phyloP scores from a whole-genome alignment of 2,329 filamentous ascomycete species.

The Fusarium sp. region DNA sequence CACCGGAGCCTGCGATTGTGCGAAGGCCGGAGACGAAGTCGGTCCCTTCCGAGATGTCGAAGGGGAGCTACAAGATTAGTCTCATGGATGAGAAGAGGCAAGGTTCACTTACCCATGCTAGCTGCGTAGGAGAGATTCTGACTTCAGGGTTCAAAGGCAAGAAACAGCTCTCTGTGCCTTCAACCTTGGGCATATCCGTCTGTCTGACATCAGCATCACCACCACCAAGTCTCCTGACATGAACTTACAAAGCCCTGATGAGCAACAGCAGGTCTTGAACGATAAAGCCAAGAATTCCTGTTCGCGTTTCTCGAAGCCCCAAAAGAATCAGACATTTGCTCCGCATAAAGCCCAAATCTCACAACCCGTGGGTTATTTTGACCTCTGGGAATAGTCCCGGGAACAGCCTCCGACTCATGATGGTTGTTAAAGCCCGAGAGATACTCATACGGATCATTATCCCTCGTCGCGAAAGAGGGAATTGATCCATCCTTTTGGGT shows the following conservation, averaged over 20 bases:
- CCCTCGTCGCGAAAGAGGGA: conserved; percentile 62
- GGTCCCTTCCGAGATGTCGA: conserved; percentile 55
- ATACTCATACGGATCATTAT: conserved; percentile 62
- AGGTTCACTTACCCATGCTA: conserved; percentile 38
- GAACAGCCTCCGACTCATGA: conserved; percentile 57
- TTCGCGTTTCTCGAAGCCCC: conserved; percentile 48
- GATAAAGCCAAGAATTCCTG: conserved; percentile 50
- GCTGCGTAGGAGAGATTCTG: conserved; percentile 41
- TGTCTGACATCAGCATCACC: background rate
- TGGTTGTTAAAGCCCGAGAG: conserved; percentile 66
- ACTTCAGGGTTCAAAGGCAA: conserved; percentile 40
- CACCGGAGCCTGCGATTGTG: conserved; percentile 62
- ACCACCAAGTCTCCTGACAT: fast-evolving
- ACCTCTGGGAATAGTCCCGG: conserved; percentile 59
- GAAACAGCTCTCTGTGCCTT: conserved; percentile 44
- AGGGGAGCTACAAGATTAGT: conserved; percentile 33
- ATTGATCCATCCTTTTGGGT: conserved; percentile 68
- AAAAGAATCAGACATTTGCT: conserved; percentile 58
- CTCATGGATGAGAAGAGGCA: too few species aligned
- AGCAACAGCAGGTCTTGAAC: conserved; percentile 47
- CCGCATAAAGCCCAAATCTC: conserved; percentile 54
- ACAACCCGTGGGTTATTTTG: conserved; percentile 59
- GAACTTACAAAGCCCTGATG: conserved; percentile 46
- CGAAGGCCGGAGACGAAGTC: conserved; percentile 55
- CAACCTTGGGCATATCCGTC: conserved; percentile 41